phyloP scores from a whole-genome alignment of 2,329 filamentous ascomycete species.

The Diatrype stigma region DNA sequence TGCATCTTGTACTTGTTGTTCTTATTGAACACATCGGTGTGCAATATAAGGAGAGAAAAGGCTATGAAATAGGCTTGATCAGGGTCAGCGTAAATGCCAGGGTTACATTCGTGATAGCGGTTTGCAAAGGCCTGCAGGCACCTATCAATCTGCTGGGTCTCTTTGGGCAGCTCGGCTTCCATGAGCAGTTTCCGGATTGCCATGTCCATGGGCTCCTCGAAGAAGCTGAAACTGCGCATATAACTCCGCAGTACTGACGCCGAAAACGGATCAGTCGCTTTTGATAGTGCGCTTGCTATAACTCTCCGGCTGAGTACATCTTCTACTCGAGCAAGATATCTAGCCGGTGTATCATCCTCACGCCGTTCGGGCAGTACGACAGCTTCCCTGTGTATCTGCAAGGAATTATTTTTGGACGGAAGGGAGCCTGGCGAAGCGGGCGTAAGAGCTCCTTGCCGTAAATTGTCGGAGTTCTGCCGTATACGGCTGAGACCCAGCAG shows the following conservation, averaged over 20 bases:
- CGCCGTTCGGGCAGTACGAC: conserved; percentile 70
- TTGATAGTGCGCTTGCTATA: conserved; percentile 81
- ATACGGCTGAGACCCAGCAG: conserved; percentile 75
- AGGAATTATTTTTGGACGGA: conserved; percentile 76
- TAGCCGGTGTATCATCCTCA: conserved; percentile 85
- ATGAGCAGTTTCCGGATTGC: conserved; percentile 91
- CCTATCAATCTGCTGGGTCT: conserved; percentile 96
- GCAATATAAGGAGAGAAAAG: conserved; percentile 91
- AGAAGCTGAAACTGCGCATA: conserved; percentile 92
- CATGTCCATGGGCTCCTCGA: conserved; percentile 97
- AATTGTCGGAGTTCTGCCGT: conserved; percentile 74
- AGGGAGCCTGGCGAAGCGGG: conserved; percentile 65
- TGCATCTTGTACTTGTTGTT: conserved; percentile 99
- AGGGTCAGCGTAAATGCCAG: conserved; percentile 83
- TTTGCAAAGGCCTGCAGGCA: conserved; percentile 93
- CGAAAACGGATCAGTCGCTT: conserved; percentile 80
- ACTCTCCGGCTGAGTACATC: conserved; percentile 73
- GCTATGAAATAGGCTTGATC: conserved; percentile 98
- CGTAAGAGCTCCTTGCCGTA: conserved; percentile 64
- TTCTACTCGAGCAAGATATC: conserved; percentile 81
- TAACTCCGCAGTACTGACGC: conserved; percentile 84
- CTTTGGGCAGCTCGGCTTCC: conserved; percentile 92
- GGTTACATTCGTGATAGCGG: conserved; percentile 96
- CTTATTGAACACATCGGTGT: conserved; percentile 99
- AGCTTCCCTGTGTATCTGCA: conserved; percentile 71